These are phyloP conservation scores for Fusarium pilosicola DNA, from an alignment of 2,329 filamentous ascomycete genomes.

Conservation along the genomic window DNA sequence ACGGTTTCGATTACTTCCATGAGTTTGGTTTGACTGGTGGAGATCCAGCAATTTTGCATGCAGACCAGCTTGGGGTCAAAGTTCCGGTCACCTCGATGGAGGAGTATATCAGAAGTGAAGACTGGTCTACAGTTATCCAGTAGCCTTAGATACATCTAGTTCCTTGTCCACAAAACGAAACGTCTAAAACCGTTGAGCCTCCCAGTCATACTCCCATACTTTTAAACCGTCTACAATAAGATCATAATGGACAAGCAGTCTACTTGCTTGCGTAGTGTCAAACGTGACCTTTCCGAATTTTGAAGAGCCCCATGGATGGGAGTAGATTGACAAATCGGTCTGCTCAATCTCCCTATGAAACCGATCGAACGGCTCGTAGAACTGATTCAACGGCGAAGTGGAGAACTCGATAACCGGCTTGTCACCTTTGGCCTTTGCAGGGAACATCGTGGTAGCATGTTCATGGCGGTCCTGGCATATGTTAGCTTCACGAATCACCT, in stretches of 20 bases:
- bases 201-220: neutral
- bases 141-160: rapidly evolving
- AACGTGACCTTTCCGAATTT: neutral
- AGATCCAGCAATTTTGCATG: neutral
- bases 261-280: rapidly evolving
- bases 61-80: neutral
- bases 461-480: neutral
- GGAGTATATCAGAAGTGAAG: neutral
- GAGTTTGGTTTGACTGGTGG: neutral
- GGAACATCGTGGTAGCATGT: neutral
- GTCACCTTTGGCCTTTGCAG: neutral
- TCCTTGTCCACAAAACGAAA: rapidly evolving
- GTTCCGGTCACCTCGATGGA: neutral
- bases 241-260: neutral
- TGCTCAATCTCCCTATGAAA: neutral
- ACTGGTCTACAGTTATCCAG: neutral
- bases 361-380: neutral
- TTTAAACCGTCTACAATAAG: neutral
- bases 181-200: rapidly evolving
- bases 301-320: neutral
- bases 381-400: neutral
- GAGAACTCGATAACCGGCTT: neutral
- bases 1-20: neutral
- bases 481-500: neutral
- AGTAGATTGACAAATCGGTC: neutral